Evolutionary conservation across 2,329 filamentous ascomycete genomes (phyloP).

Genomic region (Coleophoma cylindrospora): DNA sequence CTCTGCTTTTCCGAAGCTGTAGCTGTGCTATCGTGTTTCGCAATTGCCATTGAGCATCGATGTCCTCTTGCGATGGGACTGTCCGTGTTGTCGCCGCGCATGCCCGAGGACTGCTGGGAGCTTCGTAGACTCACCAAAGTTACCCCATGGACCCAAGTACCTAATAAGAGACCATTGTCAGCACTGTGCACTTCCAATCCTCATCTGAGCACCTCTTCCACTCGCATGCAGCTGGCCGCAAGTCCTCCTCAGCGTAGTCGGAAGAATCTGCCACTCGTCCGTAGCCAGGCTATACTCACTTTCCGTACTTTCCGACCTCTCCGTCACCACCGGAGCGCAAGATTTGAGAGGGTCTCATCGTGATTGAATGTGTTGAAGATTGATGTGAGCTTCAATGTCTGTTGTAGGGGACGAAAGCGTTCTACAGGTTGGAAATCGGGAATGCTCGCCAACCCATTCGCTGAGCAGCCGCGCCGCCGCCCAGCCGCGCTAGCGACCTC

Average conservation of each 20-base stretch:
- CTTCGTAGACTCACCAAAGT: slow-evolving; percentile 25
- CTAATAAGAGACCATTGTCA: slow-evolving; percentile 17
- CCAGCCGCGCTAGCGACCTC: background rate
- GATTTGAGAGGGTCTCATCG: slow-evolving; percentile 27
- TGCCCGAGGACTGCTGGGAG: background rate
- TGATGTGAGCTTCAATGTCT: slow-evolving; percentile 15
- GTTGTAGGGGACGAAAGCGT: slow-evolving; percentile 5
- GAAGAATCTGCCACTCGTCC: slow-evolving; percentile 7
- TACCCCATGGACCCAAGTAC: slow-evolving; percentile 27
- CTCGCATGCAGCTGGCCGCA: too few relatives aligned
- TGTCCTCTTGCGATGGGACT: too few relatives aligned
- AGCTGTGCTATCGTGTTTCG: too few relatives aligned
- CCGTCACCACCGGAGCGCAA: slow-evolving; percentile 24
- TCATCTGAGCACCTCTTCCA: too few relatives aligned
- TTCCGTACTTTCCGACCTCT: slow-evolving; percentile 28
- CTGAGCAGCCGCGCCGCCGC: background rate
- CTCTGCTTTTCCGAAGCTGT: background rate
- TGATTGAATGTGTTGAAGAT: slow-evolving; percentile 14
- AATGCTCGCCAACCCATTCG: slow-evolving; percentile 15
- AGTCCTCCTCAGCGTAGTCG: background rate
- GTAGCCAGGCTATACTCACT: slow-evolving; percentile 20
- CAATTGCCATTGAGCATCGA: too few relatives aligned
- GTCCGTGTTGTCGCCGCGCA: too few relatives aligned
- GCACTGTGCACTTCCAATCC: slow-evolving; percentile 4
- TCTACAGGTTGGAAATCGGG: slow-evolving; percentile 3